These are phyloP conservation scores for Trichocomaceae sp. DNA, from an alignment of 2,329 filamentous ascomycete genomes.

Conservation along the genomic window DNA sequence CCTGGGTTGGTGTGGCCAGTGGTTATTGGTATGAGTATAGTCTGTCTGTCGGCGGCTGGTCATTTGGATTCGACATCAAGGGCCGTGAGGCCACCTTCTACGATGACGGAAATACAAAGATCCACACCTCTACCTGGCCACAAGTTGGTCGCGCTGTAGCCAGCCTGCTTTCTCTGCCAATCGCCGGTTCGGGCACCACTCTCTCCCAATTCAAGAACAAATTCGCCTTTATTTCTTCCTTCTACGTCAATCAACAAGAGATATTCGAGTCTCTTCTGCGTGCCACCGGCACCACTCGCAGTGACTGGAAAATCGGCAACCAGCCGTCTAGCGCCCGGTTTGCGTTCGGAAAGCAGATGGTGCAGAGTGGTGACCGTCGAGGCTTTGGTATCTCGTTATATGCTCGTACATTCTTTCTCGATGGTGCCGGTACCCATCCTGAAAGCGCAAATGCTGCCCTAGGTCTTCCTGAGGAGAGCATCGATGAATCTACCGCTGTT, in stretches of 20 bases:
- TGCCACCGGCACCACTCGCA: slow-evolving; percentile 51
- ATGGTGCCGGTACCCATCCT: slow-evolving; percentile 36
- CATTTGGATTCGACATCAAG: slow-evolving; percentile 47
- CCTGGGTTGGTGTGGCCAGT: slow-evolving; percentile 38
- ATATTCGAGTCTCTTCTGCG: slow-evolving; percentile 57
- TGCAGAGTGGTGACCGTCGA: slow-evolving; percentile 32
- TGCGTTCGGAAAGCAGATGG: slow-evolving; percentile 39
- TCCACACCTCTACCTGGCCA: slow-evolving; percentile 54
- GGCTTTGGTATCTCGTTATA: slow-evolving; percentile 52
- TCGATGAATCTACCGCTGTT: slow-evolving; percentile 4
- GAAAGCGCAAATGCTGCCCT: slow-evolving; percentile 18
- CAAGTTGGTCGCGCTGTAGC: slow-evolving; percentile 52
- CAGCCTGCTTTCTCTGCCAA: slow-evolving; percentile 43
- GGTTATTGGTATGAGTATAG: slow-evolving; percentile 53
- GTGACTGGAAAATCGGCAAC: slow-evolving; percentile 54
- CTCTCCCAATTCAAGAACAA: slow-evolving; percentile 46
- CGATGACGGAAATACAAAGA: slow-evolving; percentile 51
- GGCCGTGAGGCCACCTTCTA: slow-evolving; percentile 41
- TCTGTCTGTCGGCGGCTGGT: slow-evolving; percentile 29
- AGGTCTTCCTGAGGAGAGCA: slow-evolving; percentile 3
- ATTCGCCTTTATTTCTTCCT: slow-evolving; percentile 49
- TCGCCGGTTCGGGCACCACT: slow-evolving; percentile 32
- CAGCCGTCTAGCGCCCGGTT: slow-evolving; percentile 47
- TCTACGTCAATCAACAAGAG: slow-evolving; percentile 55
- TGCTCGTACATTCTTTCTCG: slow-evolving; percentile 48